Percentiles rank a stretch among this genome's conserved stretches.
Evolutionary conservation across 306 rosid species (phyloP).

Genomic region (Abrus pulchellus): DNA sequence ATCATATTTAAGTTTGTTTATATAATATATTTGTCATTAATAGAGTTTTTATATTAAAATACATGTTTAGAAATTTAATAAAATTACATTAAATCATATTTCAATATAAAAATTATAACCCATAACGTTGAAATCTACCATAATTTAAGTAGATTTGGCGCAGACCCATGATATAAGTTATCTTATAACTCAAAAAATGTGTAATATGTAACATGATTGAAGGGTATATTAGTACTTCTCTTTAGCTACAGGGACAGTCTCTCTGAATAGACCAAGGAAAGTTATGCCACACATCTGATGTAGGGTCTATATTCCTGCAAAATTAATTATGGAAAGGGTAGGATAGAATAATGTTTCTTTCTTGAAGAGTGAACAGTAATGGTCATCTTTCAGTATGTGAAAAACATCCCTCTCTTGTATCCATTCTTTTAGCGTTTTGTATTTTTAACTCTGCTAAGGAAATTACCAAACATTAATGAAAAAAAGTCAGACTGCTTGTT

Average conservation of each 20-base stretch:
- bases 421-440: neutral
- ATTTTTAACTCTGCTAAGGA: neutral
- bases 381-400: neutral
- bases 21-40: no score
- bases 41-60: no score
- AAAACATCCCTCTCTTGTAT: neutral
- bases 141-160: no score
- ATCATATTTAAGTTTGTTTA: no score
- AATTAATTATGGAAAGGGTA: conserved; percentile 38
- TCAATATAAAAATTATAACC: no score
- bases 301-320: conserved; percentile 35
- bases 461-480: neutral
- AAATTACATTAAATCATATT: no score
- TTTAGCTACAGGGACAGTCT: conserved; percentile 7
- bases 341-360: neutral
- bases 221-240: conserved; percentile 26
- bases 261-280: conserved; percentile 12
- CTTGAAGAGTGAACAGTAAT: neutral
- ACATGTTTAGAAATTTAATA: no score
- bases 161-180: no score
- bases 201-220: conserved; percentile 26
- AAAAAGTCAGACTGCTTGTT: neutral
- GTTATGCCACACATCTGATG: conserved; percentile 42
- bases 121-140: no score
- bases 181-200: no score